Percentiles rank a stretch among this genome's conserved stretches.
These are phyloP conservation scores for Aspergillus oerlinghausenensis DNA, from an alignment of 2,329 filamentous ascomycete species.

Conservation along the genomic window DNA sequence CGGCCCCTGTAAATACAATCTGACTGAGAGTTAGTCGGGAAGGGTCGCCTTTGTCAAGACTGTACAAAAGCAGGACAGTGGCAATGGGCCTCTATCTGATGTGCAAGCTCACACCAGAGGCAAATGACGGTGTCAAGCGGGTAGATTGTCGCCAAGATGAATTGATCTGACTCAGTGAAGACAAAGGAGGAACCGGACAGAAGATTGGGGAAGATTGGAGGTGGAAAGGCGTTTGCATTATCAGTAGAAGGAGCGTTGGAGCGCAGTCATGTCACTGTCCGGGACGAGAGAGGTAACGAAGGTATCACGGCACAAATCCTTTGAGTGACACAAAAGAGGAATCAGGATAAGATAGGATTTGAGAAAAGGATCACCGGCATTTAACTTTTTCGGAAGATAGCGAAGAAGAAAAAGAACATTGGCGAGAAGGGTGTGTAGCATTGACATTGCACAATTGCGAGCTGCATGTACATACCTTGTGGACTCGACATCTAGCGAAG, in stretches of 20 bases:
- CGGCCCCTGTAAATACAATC: not conserved
- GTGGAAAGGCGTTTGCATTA: constrained; percentile 1
- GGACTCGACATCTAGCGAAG: constrained; percentile 16
- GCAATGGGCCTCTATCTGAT: not conserved
- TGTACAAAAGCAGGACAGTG: not conserved
- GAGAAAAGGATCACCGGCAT: constrained; percentile 10
- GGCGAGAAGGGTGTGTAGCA: not conserved
- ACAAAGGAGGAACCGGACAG: not conserved
- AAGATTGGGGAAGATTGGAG: constrained; percentile 1
- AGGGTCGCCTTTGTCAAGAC: not conserved
- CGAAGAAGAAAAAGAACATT: constrained; percentile 1
- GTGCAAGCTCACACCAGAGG: not conserved
- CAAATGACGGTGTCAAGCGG: not conserved
- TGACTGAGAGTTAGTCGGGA: not conserved
- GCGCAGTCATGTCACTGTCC: constrained; percentile 13
- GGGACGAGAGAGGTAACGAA: constrained; percentile 11
- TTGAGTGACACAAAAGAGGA: constrained; percentile 13
- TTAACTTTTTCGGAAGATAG: not conserved
- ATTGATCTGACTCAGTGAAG: not conserved
- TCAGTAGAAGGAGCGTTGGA: constrained; percentile 20
- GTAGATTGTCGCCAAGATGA: not conserved
- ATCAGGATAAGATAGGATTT: constrained; percentile 6
- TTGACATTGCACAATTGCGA: not conserved
- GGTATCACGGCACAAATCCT: constrained; percentile 18
- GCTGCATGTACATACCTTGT: constrained; percentile 13